Evolutionary conservation across 2,329 filamentous ascomycete species (phyloP).

Genomic region (Pestalotiopsis sp.): DNA sequence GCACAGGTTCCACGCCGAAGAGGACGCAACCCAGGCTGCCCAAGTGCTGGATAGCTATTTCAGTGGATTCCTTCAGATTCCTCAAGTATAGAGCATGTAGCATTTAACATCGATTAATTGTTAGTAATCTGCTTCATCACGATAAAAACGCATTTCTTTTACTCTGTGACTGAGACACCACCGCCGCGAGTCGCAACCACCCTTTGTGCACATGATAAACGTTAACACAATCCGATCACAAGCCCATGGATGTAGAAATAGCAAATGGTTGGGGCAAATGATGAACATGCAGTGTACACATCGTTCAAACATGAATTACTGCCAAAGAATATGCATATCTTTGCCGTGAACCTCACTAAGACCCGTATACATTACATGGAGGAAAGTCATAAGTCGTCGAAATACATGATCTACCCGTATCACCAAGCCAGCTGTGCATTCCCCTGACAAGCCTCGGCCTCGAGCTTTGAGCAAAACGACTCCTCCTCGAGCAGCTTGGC

Average conservation of each 20-base stretch:
- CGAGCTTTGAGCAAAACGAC: constrained; percentile 29
- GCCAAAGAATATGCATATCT: not conserved
- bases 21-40: constrained; percentile 54
- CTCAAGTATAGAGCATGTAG: constrained; percentile 21
- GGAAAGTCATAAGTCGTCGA: not conserved
- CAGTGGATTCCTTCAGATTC: constrained; percentile 56
- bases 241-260: not conserved
- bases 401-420: not conserved
- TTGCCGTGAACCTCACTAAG: not conserved
- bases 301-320: not conserved
- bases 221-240: no score
- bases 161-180: no score
- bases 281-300: not conserved
- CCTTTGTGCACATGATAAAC: no score
- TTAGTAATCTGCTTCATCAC: not conserved
- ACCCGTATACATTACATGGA: not conserved
- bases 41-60: constrained; percentile 60
- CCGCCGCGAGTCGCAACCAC: no score
- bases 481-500: constrained; percentile 30
- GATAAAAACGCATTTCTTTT: not conserved
- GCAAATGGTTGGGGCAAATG: not conserved
- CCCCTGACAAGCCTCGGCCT: constrained; percentile 14
- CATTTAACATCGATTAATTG: not conserved
- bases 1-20: constrained; percentile 24
- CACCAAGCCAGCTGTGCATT: constrained; percentile 18